Evolutionary conservation across 176 grass and related monocot genomes (phyloP).

Genomic region (Carex kokanica): DNA sequence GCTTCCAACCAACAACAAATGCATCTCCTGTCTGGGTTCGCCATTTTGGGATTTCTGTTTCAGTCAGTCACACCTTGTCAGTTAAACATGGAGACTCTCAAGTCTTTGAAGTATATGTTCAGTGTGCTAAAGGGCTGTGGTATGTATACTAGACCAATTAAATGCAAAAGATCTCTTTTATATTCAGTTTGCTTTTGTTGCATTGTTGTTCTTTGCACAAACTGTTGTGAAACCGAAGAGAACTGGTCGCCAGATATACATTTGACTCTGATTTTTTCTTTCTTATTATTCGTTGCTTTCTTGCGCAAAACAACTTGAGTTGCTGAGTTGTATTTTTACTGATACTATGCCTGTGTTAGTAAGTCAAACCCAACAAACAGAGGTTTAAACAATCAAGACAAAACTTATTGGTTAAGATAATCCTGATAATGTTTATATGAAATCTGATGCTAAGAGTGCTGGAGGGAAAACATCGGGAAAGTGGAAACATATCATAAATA

Average conservation of each 20-base stretch:
- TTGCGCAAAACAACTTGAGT: background rate
- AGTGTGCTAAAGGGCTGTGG: slow-evolving; percentile 64
- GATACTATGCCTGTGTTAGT: background rate
- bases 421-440: background rate
- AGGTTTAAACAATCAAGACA: background rate
- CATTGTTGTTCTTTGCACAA: background rate
- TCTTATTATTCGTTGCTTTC: background rate
- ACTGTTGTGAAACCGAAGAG: background rate
- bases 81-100: slow-evolving; percentile 79
- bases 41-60: slow-evolving; percentile 85
- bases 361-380: background rate
- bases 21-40: slow-evolving; percentile 94
- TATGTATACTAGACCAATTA: slow-evolving; percentile 29
- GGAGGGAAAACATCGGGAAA: background rate
- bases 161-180: background rate
- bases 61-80: slow-evolving; percentile 72
- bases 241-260: background rate
- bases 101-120: slow-evolving; percentile 81
- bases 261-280: background rate
- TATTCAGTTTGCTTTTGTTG: slow-evolving; percentile 11
- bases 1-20: slow-evolving; percentile 96
- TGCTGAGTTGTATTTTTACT: background rate
- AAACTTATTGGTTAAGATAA: background rate
- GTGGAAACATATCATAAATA: background rate
- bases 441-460: background rate